These are phyloP conservation scores for Strigomonas culicis DNA, from an alignment of 208 protist genomes.

Conservation along the genomic window DNA sequence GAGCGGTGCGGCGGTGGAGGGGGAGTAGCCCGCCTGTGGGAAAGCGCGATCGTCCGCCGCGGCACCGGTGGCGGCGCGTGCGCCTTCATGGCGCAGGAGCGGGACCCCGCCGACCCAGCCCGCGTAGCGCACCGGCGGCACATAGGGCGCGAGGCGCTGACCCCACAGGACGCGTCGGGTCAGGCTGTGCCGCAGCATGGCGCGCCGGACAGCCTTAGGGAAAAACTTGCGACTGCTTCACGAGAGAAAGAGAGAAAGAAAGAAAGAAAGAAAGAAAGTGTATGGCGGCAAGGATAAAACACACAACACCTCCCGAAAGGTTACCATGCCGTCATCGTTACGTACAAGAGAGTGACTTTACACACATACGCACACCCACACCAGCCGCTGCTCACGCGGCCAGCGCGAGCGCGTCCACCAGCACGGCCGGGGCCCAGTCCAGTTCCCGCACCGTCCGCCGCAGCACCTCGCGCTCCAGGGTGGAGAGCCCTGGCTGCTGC, in stretches of 20 bases:
- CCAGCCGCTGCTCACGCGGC: not conserved
- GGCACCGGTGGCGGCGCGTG: not conserved
- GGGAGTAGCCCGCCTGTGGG: not conserved
- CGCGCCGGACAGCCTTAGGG: too few relatives aligned
- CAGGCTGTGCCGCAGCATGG: not conserved
- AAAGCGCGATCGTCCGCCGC: not conserved
- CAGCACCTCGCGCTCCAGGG: not conserved
- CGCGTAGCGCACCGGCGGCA: constrained; percentile 7
- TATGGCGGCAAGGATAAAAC: not conserved
- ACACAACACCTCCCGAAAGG: not conserved
- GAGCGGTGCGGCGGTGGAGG: too few relatives aligned
- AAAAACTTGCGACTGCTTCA: too few relatives aligned
- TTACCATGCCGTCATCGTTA: not conserved
- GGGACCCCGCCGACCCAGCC: constrained; percentile 9
- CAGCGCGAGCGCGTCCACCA: not conserved
- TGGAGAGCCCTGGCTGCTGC: not conserved
- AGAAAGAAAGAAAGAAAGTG: constrained; percentile 3
- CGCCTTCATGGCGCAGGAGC: constrained; percentile 13
- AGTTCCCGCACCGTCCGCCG: not conserved
- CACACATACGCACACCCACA: not conserved
- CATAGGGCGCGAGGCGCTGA: constrained; percentile 3
- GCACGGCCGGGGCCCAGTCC: not conserved
- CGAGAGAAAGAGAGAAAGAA: not conserved
- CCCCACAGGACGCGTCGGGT: constrained; percentile 16
- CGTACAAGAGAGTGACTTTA: not conserved